Conservation (phyloP, 148 eudicot species). For the Oxyria digyna region DNA sequence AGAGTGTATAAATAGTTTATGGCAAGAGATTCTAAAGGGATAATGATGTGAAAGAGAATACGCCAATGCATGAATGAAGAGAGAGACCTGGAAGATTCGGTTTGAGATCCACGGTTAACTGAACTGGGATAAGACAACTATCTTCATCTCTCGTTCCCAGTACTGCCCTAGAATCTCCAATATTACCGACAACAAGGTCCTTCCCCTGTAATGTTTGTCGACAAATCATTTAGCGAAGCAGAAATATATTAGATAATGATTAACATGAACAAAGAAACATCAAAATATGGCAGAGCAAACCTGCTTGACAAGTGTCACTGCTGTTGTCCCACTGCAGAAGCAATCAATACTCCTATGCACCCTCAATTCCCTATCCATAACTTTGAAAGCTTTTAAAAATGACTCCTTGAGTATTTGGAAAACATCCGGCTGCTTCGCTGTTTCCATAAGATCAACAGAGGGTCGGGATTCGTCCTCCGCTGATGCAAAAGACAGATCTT, state of each 20-base stretch:
- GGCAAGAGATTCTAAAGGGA: background rate
- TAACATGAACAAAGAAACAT: background rate
- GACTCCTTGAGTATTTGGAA: conserved; percentile 63
- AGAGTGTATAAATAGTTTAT: background rate
- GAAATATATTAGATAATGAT: background rate
- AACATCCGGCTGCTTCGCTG: conserved; percentile 42
- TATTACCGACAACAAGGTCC: conserved; percentile 79
- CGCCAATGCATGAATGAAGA: background rate
- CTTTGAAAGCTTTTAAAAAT: conserved; percentile 76
- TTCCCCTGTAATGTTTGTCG: conserved; percentile 36
- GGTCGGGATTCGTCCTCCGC: conserved; percentile 48
- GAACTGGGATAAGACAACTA: conserved; percentile 55
- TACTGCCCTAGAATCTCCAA: conserved; percentile 92
- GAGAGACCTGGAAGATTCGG: conserved; percentile 87
- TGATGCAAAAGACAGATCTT: conserved; percentile 39
- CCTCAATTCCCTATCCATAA: conserved; percentile 84
- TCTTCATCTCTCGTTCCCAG: conserved; percentile 65
- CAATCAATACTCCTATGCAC: conserved; percentile 59
- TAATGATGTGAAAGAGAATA: background rate
- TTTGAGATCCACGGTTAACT: conserved; percentile 92
- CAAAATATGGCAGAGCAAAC: conserved; percentile 17
- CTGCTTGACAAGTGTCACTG: conserved; percentile 85
- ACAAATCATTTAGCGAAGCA: background rate
- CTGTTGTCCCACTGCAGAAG: conserved; percentile 98
- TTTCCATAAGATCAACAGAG: conserved; percentile 34